Base-by-base conservation (phyloP, 2,329 filamentous ascomycete species). In the Emergomyces pasteurianus region DNA sequence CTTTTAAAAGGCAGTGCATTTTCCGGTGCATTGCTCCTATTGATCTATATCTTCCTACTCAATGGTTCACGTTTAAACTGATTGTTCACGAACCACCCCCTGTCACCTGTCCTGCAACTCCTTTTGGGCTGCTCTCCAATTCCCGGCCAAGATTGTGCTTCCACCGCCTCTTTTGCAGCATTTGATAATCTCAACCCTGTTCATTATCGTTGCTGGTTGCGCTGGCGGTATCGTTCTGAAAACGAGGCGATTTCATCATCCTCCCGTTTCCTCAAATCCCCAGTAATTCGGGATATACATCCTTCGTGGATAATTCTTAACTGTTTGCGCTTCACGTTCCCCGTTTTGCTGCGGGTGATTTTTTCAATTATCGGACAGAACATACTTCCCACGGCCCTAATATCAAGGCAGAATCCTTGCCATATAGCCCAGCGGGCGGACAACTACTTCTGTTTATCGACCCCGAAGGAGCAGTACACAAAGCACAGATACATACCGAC, bases 41-140 rank as follows among this genome's bases (percentile, higher is more conserved):
- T 57, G 38, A 57, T 28, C 14, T 43, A 46, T 57, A 57, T 57
- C 54, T 43, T 8, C 16, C 28, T 31, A 21, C 21, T 55, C 52
- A 1, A 31, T 46, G 54, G 43, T 46, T 57, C 12, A n/a, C 23
- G 54, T 57, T 57, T 42, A 42, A 43, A 38, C 38, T 31, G 38
- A 28, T 6, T 57, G 54, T 57, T 38, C 54, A 57, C 54, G 54
- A 57, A 57, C 54, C 54, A 18, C 18, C 18, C 28, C 43, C 54
- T 57, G 54, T 40, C 38, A 57, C 18, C 21, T 57, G 54, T 46
- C 12, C n/a, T 57, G 57, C 43, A 50, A 26, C 42, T 49, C 18
- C 21, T 28, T 38, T 47, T 28, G 46, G 57, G 28, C 57, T 58
- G 57, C 42, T 58, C 50, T 58, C 9, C 34, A 58, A 58, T 50